Conservation (phyloP, 306 rosid species). For the Lathyrus oleraceus region DNA sequence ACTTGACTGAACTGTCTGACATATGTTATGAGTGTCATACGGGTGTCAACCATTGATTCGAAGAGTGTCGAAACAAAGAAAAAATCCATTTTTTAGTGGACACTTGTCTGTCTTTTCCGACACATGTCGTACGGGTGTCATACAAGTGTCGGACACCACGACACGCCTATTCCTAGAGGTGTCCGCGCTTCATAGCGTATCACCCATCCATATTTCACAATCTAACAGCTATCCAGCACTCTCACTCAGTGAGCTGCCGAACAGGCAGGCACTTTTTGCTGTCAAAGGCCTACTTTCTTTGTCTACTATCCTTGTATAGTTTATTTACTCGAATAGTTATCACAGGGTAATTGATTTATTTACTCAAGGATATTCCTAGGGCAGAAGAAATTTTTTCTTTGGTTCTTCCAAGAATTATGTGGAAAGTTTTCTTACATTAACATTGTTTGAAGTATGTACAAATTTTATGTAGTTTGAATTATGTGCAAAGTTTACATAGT, state of each 20-base stretch:
- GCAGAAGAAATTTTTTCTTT: neutral
- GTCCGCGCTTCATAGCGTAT: no score
- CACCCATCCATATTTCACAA: neutral
- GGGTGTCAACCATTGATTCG: no score
- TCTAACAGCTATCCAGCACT: neutral
- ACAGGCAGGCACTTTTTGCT: conserved; percentile 6
- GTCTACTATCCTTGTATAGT: neutral
- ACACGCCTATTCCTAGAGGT: no score
- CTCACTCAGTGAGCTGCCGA: neutral
- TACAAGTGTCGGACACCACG: no score
- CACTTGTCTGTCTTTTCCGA: no score
- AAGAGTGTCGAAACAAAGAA: no score
- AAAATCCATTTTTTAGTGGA: no score
- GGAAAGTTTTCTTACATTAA: no score
- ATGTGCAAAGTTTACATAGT: neutral
- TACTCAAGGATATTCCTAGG: neutral
- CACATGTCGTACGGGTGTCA: no score
- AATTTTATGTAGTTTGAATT: neutral
- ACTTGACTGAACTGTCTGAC: no score
- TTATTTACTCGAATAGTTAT: neutral
- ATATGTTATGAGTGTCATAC: no score
- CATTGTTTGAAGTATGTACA: conserved; percentile 6
- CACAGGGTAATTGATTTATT: neutral
- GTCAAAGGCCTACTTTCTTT: neutral
- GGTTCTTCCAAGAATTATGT: conserved; percentile 31